Conservation (phyloP, 192 early-diverging fungal species). For the Mortierella antarctica region DNA sequence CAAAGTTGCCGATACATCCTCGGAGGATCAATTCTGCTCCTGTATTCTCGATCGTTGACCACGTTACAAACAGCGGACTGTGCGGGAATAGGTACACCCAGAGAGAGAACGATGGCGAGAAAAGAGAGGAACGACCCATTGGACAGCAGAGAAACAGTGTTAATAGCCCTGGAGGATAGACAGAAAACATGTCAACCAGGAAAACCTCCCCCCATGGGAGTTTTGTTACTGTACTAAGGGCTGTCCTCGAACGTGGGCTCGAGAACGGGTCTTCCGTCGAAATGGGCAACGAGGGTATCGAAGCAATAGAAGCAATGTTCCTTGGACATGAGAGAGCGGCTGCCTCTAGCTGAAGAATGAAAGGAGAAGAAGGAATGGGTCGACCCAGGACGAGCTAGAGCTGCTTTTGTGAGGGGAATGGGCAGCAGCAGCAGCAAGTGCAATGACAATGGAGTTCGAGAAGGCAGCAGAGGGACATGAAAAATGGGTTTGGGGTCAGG, state of each 20-base stretch:
- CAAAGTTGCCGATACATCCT: slow-evolving; percentile 96
- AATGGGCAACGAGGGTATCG: slow-evolving; percentile 73
- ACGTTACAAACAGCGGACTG: slow-evolving; percentile 89
- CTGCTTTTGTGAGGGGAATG: background rate
- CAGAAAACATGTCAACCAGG: too few relatives aligned
- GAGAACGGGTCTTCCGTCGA: slow-evolving; percentile 54
- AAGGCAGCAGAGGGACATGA: background rate
- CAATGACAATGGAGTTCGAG: background rate
- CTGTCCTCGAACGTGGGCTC: slow-evolving; percentile 67
- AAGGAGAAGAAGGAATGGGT: background rate
- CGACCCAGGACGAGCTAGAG: too few relatives aligned
- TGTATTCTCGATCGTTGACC: slow-evolving; percentile 64
- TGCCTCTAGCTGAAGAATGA: background rate
- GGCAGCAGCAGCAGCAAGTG: background rate
- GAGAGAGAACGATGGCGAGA: background rate
- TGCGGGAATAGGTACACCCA: background rate
- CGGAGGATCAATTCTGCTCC: slow-evolving; percentile 64
- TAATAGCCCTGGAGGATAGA: too few relatives aligned
- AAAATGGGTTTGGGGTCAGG: too few relatives aligned
- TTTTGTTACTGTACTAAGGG: slow-evolving; percentile 59
- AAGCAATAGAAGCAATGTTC: slow-evolving; percentile 88
- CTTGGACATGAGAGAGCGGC: slow-evolving; percentile 22
- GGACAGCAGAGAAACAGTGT: background rate
- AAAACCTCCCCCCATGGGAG: too few relatives aligned
- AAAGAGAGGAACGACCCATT: background rate